Evolutionary conservation across 164 flowering plant species (phyloP).

Genomic region (Chloranthus sessilifolius): DNA sequence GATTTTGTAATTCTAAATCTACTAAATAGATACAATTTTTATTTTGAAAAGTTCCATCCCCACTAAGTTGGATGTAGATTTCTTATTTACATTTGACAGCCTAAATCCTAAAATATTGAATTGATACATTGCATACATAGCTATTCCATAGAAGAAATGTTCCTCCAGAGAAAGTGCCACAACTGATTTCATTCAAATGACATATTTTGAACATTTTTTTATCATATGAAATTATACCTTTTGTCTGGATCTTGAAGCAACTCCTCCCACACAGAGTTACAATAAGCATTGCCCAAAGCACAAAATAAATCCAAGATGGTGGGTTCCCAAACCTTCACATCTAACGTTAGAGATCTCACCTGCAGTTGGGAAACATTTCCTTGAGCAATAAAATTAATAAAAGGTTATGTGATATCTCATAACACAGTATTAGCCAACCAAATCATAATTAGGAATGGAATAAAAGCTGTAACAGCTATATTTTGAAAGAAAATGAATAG

Average conservation of each 20-base stretch:
- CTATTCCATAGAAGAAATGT: too few relatives aligned
- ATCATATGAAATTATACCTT: conserved; percentile 29
- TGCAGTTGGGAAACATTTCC: conserved; percentile 29
- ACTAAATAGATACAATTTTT: too few relatives aligned
- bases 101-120: too few relatives aligned
- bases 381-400: too few relatives aligned
- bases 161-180: too few relatives aligned
- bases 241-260: conserved; percentile 38
- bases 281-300: conserved; percentile 66
- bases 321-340: conserved; percentile 96
- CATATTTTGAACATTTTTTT: conserved; percentile 2
- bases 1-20: too few relatives aligned
- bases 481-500: not conserved
- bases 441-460: not conserved
- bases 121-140: too few relatives aligned
- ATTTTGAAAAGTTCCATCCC: too few relatives aligned
- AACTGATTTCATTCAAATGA: too few relatives aligned
- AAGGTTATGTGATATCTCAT: not conserved
- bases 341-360: conserved; percentile 87
- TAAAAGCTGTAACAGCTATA: not conserved
- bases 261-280: conserved; percentile 93
- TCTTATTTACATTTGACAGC: too few relatives aligned
- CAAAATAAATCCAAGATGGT: conserved; percentile 67
- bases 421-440: too few relatives aligned
- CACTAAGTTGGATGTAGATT: too few relatives aligned